Conservation (phyloP, 108 stramenopile genomes). For the Fragilariopsis cylindrus region DNA sequence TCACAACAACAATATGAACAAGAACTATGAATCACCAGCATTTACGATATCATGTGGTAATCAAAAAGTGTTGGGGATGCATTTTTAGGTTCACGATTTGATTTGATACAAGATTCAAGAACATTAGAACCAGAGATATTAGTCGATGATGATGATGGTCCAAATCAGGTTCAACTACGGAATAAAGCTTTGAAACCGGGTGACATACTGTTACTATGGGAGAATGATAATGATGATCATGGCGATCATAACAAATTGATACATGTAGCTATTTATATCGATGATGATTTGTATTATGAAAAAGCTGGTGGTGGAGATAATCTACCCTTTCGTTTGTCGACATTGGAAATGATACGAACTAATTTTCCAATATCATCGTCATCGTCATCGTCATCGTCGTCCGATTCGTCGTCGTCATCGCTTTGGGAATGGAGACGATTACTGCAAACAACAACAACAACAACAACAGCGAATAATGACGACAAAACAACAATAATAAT, state of each 20-base stretch:
- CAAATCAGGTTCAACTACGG: not conserved
- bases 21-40: conserved; percentile 6
- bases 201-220: conserved; percentile 41
- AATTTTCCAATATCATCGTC: conserved; percentile 24
- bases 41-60: conserved; percentile 38
- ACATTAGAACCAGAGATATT: conserved; percentile 26
- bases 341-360: conserved; percentile 27
- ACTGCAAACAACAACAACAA: conserved; percentile 9
- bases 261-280: conserved; percentile 39
- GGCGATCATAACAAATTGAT: conserved; percentile 28
- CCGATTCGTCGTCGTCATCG: conserved; percentile 8
- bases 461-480: no score
- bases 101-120: conserved; percentile 23
- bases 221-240: conserved; percentile 15
- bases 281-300: conserved; percentile 45
- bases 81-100: conserved; percentile 33
- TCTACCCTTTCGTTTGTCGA: conserved; percentile 35
- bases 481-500: not conserved
- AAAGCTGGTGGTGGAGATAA: conserved; percentile 40
- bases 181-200: conserved; percentile 30
- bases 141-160: not conserved
- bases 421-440: conserved; percentile 45
- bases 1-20: no score
- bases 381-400: no score
- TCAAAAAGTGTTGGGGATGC: conserved; percentile 30